Evolutionary conservation across 345 rosid genomes (phyloP).

Genomic region (Eucalyptus rudis): DNA sequence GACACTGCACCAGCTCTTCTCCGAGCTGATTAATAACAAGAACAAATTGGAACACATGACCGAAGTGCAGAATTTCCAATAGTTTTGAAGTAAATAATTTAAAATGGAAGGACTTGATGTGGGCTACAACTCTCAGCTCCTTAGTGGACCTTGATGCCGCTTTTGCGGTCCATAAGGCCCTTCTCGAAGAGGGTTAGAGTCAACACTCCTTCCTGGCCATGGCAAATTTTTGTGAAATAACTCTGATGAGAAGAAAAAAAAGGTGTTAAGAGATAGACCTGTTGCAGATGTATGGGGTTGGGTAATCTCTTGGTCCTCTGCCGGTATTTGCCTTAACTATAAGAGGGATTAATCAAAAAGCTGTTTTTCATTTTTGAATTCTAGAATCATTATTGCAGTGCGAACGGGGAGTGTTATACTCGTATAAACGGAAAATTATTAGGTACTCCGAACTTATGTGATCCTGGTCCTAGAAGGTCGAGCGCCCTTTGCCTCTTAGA

Average conservation of each 20-base stretch:
- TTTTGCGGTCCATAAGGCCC: neutral
- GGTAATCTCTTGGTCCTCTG: no score
- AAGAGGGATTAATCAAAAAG: no score
- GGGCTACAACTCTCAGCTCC: neutral
- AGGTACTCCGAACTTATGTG: neutral
- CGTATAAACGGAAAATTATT: neutral
- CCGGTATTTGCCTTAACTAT: no score
- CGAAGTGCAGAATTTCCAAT: neutral
- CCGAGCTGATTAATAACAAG: neutral
- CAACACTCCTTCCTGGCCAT: neutral
- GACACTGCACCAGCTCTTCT: neutral
- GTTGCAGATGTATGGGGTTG: no score
- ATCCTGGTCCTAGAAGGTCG: neutral
- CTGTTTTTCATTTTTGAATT: no score
- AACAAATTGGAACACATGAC: neutral
- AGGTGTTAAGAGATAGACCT: no score
- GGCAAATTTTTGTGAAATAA: no score
- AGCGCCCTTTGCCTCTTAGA: neutral
- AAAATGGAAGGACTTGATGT: neutral
- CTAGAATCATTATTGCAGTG: neutral
- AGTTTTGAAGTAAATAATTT: neutral
- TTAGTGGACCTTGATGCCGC: neutral
- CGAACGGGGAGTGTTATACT: neutral
- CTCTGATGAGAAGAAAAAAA: no score
- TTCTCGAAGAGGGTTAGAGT: neutral